Evolutionary conservation across 1,284 basidiomycete genomes (phyloP).

Genomic region (Pterula multifida): DNA sequence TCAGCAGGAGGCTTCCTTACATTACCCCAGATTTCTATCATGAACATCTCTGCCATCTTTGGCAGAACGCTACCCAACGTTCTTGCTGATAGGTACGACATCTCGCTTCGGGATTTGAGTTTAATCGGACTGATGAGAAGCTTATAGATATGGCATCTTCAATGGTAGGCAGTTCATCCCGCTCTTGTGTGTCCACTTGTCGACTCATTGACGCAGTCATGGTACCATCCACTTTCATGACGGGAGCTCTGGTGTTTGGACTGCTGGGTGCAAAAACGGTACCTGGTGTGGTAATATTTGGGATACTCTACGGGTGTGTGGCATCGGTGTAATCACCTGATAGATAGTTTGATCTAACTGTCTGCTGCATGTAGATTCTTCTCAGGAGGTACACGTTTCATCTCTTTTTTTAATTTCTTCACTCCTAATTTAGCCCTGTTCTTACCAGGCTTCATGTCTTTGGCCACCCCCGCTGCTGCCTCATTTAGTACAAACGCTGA

Average conservation of each 20-base stretch:
- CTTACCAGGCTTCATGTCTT: conserved; percentile 22
- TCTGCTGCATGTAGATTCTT: not conserved
- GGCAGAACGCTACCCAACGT: conserved; percentile 28
- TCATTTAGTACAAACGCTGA: conserved; percentile 26
- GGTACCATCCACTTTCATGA: conserved; percentile 24
- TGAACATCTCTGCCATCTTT: conserved; percentile 26
- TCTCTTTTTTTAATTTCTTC: not conserved
- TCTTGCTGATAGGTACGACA: conserved; percentile 19
- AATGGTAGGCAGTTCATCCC: conserved; percentile 17
- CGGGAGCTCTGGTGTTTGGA: conserved; percentile 27
- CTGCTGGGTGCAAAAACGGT: conserved; percentile 28
- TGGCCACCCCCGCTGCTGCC: conserved; percentile 27
- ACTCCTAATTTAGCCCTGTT: not conserved
- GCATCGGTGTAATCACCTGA: conserved; percentile 30
- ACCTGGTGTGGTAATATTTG: conserved; percentile 26
- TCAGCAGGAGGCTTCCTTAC: not conserved
- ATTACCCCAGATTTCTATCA: conserved; percentile 22
- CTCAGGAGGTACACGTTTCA: conserved; percentile 2
- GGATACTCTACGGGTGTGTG: conserved; percentile 34
- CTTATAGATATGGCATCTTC: conserved; percentile 18
- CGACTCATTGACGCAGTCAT: conserved; percentile 17
- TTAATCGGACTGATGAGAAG: too few species aligned
- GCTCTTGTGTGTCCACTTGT: not conserved
- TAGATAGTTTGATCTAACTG: conserved; percentile 10
- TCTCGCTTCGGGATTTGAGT: too few species aligned